Percentiles rank a stretch among this genome's conserved stretches.
These are phyloP conservation scores for Apiotrichum laibachii DNA, from an alignment of 1,284 basidiomycete genomes.

Conservation along the genomic window DNA sequence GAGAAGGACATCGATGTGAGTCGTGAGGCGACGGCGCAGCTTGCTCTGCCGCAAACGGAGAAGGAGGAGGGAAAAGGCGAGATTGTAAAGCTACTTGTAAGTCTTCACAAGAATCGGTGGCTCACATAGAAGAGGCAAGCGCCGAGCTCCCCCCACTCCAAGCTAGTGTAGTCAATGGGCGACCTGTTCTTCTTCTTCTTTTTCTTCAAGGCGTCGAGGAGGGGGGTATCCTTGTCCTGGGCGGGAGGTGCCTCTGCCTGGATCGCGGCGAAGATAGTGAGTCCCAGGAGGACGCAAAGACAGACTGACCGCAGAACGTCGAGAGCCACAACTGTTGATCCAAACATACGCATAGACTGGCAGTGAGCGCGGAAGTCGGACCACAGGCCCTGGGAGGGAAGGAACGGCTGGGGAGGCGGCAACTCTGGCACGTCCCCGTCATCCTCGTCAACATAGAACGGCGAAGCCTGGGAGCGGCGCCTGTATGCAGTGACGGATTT, in stretches of 20 bases:
- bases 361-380: constrained; percentile 45
- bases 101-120: not conserved
- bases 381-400: constrained; percentile 45
- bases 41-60: constrained; percentile 39
- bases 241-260: constrained; percentile 38
- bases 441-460: constrained; percentile 28
- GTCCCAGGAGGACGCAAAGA: constrained; percentile 40
- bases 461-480: constrained; percentile 28
- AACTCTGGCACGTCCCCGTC: constrained; percentile 16
- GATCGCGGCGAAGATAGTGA: constrained; percentile 48
- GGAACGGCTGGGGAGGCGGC: constrained; percentile 14
- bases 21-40: constrained; percentile 39
- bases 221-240: constrained; percentile 13
- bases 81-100: constrained; percentile 35
- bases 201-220: constrained; percentile 26
- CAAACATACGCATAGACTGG: constrained; percentile 37
- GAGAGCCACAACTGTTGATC: constrained; percentile 41
- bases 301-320: constrained; percentile 42
- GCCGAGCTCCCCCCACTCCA: constrained; percentile 51
- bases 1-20: constrained; percentile 49
- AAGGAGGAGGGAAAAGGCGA: constrained; percentile 42
- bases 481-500: constrained; percentile 2
- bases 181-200: constrained; percentile 41
- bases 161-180: constrained; percentile 41
- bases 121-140: constrained; percentile 48